Evolutionary conservation across 768 basidiomycete genomes (phyloP), one percentile per base, ranked within the genome.

Genomic region (Saitozyma podzolica): DNA sequence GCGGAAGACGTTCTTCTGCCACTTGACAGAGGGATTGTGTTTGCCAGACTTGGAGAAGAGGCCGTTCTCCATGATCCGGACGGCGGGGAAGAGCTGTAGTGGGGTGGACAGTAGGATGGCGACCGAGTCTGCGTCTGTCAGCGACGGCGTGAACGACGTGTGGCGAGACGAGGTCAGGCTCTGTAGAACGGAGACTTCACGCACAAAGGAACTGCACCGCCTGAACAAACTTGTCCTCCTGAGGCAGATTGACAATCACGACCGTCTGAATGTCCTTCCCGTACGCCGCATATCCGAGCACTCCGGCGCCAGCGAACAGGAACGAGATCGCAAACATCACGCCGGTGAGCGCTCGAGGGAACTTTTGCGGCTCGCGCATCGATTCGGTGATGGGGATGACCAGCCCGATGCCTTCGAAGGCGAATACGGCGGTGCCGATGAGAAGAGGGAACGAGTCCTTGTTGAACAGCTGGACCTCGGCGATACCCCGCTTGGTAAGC

Each of bases 391-490:
- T 96, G 17, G 96, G 96, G 64, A 99, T 91, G 65, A 99, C 83
- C 88, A 98, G 82, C 53, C 95, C 96, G 68, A 99, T 92, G 9
- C 95, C 95, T 80, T 99, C 95, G 70, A 98, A 99, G 0, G 96
- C 92, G 80, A 98, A 98, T 40, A 97, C 95, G 3, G 96, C 95
- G 20, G 96, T 97, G 8, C 93, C 96, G 61, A 99, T 89, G 63
- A 99, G 86, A 17, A 98, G 81, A 0, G 95, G 88, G 82, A 92
- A 99, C 67, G 91, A 89, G 73, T 86, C 88, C 4, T 87, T 77
- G 79, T 99, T 99, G 82, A 98, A 98, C 78, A 92, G 67, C 72
- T 86, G 84, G 43, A 97, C 84, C 58, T 92, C 84, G 13, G 90
- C 90, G 16, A 90, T 80, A 6, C 96, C 96, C 9, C 83, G 78